Evolutionary conservation across 108 stramenopile species (phyloP).

Genomic region (Cylindrotheca fusiformis): DNA sequence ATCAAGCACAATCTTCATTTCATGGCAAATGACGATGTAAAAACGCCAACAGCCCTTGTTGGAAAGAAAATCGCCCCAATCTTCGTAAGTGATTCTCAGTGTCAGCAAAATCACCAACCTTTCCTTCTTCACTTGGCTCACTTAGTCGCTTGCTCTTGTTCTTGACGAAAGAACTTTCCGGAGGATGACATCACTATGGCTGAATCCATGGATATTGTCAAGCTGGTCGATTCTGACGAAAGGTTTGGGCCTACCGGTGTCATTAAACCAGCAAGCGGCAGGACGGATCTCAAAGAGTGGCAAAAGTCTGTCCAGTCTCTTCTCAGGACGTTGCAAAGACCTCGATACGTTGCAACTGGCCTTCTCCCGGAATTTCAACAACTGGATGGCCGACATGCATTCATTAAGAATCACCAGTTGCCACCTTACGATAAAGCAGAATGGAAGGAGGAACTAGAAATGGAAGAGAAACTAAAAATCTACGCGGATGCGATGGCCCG

Average conservation of each 20-base stretch:
- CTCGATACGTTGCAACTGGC: constrained; percentile 92
- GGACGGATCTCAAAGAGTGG: constrained; percentile 92
- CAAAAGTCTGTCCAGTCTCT: constrained; percentile 81
- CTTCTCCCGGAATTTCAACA: constrained; percentile 91
- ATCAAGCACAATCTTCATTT: constrained; percentile 86
- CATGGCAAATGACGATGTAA: constrained; percentile 91
- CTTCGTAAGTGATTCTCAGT: constrained; percentile 59
- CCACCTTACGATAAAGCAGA: constrained; percentile 88
- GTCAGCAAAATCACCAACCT: background rate
- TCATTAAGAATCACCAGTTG: constrained; percentile 86
- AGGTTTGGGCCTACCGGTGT: constrained; percentile 80
- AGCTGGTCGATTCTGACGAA: constrained; percentile 80
- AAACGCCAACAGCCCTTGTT: constrained; percentile 86
- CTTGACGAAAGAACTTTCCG: constrained; percentile 40
- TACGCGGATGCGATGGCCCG: constrained; percentile 84
- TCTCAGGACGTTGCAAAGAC: constrained; percentile 85
- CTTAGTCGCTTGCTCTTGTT: constrained; percentile 9
- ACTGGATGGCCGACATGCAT: constrained; percentile 86
- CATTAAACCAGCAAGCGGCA: constrained; percentile 67
- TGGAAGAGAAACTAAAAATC: constrained; percentile 69
- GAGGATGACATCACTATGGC: constrained; percentile 83
- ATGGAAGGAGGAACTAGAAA: constrained; percentile 76
- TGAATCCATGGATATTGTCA: constrained; percentile 95
- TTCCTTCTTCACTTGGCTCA: constrained; percentile 5
- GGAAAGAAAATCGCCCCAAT: constrained; percentile 98